These are phyloP conservation scores for Hirsutella rhossiliensis DNA, from an alignment of 2,329 filamentous ascomycete species.

Conservation along the genomic window DNA sequence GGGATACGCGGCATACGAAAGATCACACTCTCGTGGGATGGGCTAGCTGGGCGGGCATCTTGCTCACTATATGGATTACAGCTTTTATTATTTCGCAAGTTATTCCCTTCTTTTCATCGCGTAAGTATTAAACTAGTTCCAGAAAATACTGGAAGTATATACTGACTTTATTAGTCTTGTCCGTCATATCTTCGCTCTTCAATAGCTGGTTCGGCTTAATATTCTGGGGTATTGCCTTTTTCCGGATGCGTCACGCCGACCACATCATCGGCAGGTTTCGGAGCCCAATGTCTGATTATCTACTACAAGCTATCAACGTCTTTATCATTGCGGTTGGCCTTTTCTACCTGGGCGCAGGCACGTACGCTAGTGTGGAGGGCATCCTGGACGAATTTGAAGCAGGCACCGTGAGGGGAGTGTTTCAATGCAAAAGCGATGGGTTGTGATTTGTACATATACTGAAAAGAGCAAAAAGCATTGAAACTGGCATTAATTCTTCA, in stretches of 20 bases:
- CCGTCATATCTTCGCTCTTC: conserved; percentile 85
- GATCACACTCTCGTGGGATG: conserved; percentile 75
- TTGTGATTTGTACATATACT: no score
- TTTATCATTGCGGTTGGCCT: conserved; percentile 62
- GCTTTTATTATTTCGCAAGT: conserved; percentile 88
- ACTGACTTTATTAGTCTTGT: conserved; percentile 52
- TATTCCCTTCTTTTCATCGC: conserved; percentile 83
- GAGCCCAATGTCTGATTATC: conserved; percentile 35
- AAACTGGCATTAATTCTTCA: no score
- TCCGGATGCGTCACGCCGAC: conserved; percentile 61
- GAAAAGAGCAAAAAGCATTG: no score
- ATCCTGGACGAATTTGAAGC: conserved; percentile 62
- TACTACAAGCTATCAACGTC: conserved; percentile 56
- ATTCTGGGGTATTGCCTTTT: conserved; percentile 78
- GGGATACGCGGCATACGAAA: conserved; percentile 65
- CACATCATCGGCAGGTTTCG: conserved; percentile 37
- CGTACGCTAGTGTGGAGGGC: conserved; percentile 64
- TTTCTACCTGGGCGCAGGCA: conserved; percentile 73
- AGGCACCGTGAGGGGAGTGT: conserved; percentile 56
- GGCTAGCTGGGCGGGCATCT: conserved; percentile 63
- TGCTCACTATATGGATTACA: conserved; percentile 62
- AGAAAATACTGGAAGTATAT: conserved; percentile 1
- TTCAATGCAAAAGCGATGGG: conserved; percentile 61
- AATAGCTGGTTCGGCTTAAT: conserved; percentile 94
- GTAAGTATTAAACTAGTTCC: conserved; percentile 22